Conservation (phyloP, 108 stramenopile species). For the Cyclotella cryptica region DNA sequence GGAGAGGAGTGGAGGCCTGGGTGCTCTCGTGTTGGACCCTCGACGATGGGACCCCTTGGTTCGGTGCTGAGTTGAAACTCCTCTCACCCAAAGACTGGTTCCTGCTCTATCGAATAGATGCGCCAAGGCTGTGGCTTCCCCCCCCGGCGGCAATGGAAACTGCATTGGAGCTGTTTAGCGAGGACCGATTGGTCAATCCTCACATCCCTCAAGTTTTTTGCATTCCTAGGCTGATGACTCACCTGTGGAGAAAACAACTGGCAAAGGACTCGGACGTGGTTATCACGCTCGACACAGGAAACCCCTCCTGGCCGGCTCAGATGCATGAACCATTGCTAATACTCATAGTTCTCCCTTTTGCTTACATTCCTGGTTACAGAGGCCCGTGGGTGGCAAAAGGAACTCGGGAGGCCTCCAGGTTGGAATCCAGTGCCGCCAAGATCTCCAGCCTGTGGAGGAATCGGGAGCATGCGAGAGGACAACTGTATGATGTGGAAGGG, state of each 20-base stretch:
- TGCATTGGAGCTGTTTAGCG: conserved; percentile 12
- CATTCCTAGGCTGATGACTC: too few species aligned
- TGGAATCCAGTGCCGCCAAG: too few species aligned
- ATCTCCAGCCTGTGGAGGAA: too few species aligned
- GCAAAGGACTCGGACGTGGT: conserved; percentile 23
- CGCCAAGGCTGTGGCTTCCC: conserved; percentile 15
- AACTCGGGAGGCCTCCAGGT: neutral
- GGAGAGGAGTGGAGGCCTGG: neutral
- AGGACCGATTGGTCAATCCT: neutral
- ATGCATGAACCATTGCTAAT: too few species aligned
- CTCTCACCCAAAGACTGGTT: conserved; percentile 10
- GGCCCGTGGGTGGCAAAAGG: conserved; percentile 4
- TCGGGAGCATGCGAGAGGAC: too few species aligned
- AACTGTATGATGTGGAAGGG: too few species aligned
- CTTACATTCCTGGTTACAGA: neutral
- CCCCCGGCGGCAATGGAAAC: conserved; percentile 16
- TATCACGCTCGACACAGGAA: conserved; percentile 17
- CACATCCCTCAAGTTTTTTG: conserved; percentile 8
- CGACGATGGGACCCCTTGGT: neutral
- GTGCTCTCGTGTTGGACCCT: neutral
- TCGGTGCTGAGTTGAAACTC: neutral
- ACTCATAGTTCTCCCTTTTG: conserved; percentile 24
- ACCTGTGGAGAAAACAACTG: too few species aligned
- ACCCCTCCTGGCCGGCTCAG: too few species aligned
- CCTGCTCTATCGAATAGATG: neutral